Base-by-base conservation (phyloP, 768 basidiomycete genomes). In the Asterophora parasitica region DNA sequence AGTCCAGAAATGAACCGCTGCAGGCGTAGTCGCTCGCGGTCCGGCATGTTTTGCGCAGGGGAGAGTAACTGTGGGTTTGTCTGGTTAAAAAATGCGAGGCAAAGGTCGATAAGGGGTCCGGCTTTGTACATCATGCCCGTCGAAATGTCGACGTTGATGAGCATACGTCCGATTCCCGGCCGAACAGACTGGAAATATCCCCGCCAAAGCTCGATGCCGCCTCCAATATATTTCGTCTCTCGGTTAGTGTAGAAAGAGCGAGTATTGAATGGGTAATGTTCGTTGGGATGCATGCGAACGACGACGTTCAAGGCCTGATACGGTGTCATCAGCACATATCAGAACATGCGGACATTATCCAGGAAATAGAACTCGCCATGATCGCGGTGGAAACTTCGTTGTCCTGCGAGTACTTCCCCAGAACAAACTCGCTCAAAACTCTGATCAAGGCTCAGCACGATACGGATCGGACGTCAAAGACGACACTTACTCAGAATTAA, bases 161-260 rank as follows among this genome's bases (percentile, higher is more conserved):
- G 62, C 56, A 91, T 75, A 0, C 68, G 67, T 0, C 80, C 80
- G 13, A 81, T 72, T 0, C 77, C 78, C 3, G 88, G 87, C 16
- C 88, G 74, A 10, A 88, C 75, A 0, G 83, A 85, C 59, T 90
- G 88, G 65, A 91, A 90, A 46, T 85, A 88, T 0, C 88, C 88
- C 3, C 88, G 74, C 86, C 86, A 87, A 0, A 88, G 71, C 11
- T 79, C 74, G 3, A 91, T 71, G 0, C 89, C 88, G 0, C 62
- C 59, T 0, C 86, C 83, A 19, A 88, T 70, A 23, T 64, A 56
- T 38, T 68, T 74, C 7, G 66, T 73, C 43, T 80, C 85, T 1
- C 65, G 60, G 17, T 76, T 64, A 0, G 83, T 84, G 61, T 83
- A 91, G 65, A 91, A 89, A 0, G 85, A 87, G 0, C 88, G 76